phyloP scores from a whole-genome alignment of 108 stramenopile genomes.

The Schizochytrium sp. region DNA sequence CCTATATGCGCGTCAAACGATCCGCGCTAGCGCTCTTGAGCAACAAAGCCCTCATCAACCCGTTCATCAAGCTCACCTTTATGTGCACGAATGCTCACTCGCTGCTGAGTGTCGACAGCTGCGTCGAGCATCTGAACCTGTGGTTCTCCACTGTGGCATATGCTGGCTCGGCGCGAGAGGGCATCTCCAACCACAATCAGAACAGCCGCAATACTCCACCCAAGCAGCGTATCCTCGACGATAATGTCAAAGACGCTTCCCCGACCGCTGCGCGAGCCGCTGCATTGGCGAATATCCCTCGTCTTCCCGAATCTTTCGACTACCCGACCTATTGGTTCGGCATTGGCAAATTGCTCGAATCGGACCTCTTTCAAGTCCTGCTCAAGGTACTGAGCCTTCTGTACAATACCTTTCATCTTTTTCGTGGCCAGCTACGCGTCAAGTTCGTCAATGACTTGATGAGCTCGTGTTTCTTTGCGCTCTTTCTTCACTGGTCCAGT shows the following conservation, averaged over 20 bases:
- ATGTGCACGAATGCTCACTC: background rate
- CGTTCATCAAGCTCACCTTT: background rate
- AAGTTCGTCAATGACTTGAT: background rate
- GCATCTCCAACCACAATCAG: slow-evolving; percentile 15
- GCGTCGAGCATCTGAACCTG: slow-evolving; percentile 9
- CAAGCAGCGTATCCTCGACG: background rate
- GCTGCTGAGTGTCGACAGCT: slow-evolving; percentile 13
- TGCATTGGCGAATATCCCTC: background rate
- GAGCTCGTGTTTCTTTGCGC: background rate
- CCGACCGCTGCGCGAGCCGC: background rate
- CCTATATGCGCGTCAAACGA: slow-evolving; percentile 4
- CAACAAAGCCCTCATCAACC: background rate
- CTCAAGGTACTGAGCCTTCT: slow-evolving; percentile 2
- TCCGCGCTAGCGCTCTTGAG: slow-evolving; percentile 1
- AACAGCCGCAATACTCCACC: background rate
- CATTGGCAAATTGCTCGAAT: background rate
- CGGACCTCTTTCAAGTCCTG: slow-evolving; percentile 6
- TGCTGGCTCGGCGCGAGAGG: background rate
- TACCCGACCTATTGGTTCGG: background rate
- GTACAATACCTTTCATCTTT: slow-evolving; percentile 13
- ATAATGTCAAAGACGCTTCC: background rate
- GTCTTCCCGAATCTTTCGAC: background rate
- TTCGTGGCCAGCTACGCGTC: background rate
- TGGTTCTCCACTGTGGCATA: slow-evolving; percentile 2
- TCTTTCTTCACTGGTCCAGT: background rate